Conservation (phyloP, 768 basidiomycete species). For the Suillus alpinus region DNA sequence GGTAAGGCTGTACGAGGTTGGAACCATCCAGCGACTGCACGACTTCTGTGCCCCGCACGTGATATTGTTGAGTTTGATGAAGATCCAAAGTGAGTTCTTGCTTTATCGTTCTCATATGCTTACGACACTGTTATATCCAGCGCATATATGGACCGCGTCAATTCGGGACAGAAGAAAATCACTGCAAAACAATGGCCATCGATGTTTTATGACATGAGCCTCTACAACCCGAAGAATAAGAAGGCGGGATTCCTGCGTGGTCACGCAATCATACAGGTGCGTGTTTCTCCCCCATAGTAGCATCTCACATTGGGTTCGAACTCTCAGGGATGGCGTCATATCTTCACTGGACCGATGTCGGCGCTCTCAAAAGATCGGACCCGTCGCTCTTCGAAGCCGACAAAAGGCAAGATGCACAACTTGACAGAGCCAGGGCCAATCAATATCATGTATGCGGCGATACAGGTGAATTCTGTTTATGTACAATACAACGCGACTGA, state of each 20-base stretch:
- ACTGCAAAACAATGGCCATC: conserved; percentile 2
- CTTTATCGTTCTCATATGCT: background rate
- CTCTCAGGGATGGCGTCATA: background rate
- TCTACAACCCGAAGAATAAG: conserved; percentile 2
- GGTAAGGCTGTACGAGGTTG: background rate
- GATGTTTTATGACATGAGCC: background rate
- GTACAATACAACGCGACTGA: too few species aligned
- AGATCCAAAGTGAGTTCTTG: background rate
- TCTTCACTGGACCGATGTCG: conserved; percentile 1
- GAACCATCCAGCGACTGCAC: background rate
- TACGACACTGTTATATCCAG: background rate
- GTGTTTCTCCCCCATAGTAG: too few species aligned
- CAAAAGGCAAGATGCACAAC: conserved; percentile 1
- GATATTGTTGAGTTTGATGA: background rate
- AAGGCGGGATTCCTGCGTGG: background rate
- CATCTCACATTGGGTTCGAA: too few species aligned
- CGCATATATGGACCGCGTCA: conserved; percentile 2
- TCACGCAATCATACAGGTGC: background rate
- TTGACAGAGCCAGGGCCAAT: background rate
- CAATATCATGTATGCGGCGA: conserved; percentile 6
- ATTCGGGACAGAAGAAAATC: background rate
- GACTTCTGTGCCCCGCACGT: background rate
- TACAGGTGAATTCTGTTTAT: conserved; percentile 1
- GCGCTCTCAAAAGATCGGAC: background rate
- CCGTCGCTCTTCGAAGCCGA: background rate